phyloP scores from a whole-genome alignment of 495 filamentous ascomycete species.

The Aspergillus carlsbadensis region DNA sequence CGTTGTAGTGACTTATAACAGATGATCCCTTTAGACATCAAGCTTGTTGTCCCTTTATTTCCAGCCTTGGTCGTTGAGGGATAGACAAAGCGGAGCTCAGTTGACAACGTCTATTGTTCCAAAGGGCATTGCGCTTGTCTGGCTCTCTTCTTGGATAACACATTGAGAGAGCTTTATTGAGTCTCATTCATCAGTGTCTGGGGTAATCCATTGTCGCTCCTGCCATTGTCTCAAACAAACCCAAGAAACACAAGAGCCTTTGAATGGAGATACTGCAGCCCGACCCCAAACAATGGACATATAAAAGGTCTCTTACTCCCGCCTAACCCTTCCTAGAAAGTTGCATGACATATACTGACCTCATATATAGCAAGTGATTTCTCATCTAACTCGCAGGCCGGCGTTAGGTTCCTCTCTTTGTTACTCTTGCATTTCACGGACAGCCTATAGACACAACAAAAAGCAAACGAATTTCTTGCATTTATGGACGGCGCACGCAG shows the following conservation, averaged over 20 bases:
- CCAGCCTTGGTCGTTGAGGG: neutral
- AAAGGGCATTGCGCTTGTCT: neutral
- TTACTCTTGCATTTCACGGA: neutral
- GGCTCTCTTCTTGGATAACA: neutral
- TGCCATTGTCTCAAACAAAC: neutral
- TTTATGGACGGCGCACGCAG: neutral
- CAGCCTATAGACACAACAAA: neutral
- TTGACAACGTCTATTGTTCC: conserved; percentile 2
- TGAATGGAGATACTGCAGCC: neutral
- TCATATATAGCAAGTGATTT: neutral
- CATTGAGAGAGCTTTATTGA: neutral
- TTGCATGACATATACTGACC: conserved; percentile 6
- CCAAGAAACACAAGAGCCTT: conserved; percentile 4
- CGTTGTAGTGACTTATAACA: conserved; percentile 13
- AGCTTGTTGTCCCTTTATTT: neutral
- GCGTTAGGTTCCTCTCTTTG: conserved; percentile 8
- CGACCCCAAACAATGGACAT: conserved; percentile 10
- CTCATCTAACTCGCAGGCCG: conserved; percentile 18
- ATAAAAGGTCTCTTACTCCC: conserved; percentile 7
- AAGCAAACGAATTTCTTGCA: neutral
- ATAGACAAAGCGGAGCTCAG: conserved; percentile 3
- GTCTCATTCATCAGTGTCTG: neutral
- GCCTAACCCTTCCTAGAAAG: neutral
- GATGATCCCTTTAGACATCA: neutral
- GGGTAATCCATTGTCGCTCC: neutral